A percentile compares a stretch with the other conserved stretches of the same genome.
Conservation (phyloP, 1,284 basidiomycete genomes). For the Rhodotorula glutinis region DNA sequence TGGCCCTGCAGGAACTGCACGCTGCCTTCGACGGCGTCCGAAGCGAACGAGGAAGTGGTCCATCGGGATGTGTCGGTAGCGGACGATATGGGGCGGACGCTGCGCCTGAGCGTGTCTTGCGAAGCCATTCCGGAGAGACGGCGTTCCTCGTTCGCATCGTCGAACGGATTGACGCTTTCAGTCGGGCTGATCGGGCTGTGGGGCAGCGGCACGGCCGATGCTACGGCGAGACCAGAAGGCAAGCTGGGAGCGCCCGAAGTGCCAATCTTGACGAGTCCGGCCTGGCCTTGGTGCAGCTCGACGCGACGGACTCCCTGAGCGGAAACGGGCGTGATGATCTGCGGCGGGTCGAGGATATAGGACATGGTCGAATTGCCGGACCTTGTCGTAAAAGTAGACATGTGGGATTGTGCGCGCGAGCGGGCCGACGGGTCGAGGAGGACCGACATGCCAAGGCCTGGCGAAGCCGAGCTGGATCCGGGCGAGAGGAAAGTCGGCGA, state of each 20-base stretch:
- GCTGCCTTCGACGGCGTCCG: conserved; percentile 4
- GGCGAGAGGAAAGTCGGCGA: conserved; percentile 12
- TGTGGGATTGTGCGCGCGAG: conserved; percentile 28
- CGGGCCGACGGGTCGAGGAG: conserved; percentile 14
- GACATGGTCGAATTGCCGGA: conserved; percentile 42
- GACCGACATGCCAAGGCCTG: conserved; percentile 23
- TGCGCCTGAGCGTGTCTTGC: conserved; percentile 1
- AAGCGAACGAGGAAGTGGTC: conserved; percentile 20
- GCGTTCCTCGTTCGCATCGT: conserved; percentile 14
- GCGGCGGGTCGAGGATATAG: conserved; percentile 46
- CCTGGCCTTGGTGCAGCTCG: conserved; percentile 35
- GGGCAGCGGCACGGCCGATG: conserved; percentile 2
- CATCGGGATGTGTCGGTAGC: conserved; percentile 20
- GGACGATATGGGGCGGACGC: conserved; percentile 11
- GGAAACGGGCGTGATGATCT: conserved; percentile 42
- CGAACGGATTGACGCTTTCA: conserved; percentile 24
- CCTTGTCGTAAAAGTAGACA: conserved; percentile 31
- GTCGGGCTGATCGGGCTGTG: conserved; percentile 5
- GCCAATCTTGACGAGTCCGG: conserved; percentile 29
- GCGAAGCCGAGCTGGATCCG: background rate
- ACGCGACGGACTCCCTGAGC: conserved; percentile 32
- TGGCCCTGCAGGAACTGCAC: conserved; percentile 32
- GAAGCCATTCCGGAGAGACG: conserved; percentile 7
- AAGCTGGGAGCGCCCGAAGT: background rate
- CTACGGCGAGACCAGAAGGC: background rate